Conservation (phyloP, 805 yeast genomes). For the Candida piceae region DNA sequence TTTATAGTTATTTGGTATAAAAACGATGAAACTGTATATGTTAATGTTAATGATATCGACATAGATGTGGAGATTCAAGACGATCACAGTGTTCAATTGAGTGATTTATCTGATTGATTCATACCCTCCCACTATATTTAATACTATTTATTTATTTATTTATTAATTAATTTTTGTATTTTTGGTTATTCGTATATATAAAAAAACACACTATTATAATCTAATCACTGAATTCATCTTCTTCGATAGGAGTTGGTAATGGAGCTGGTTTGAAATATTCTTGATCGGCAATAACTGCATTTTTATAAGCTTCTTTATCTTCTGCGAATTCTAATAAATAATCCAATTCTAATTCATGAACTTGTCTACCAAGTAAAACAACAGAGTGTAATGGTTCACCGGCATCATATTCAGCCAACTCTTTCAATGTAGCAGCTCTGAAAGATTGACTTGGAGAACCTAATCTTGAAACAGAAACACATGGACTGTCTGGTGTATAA, state of each 20-base stretch:
- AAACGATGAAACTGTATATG: not conserved
- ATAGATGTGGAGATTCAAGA: too few relatives aligned
- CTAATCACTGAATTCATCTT: slow-evolving; percentile 8
- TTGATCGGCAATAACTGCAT: slow-evolving; percentile 50
- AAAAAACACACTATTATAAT: not conserved
- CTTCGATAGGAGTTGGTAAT: slow-evolving; percentile 3
- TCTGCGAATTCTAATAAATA: slow-evolving; percentile 74
- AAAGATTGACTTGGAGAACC: slow-evolving; percentile 83
- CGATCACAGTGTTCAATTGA: too few relatives aligned
- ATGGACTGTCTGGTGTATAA: slow-evolving; percentile 83
- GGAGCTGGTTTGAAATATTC: slow-evolving; percentile 72
- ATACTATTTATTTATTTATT: too few relatives aligned
- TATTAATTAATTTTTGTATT: too few relatives aligned
- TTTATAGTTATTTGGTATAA: slow-evolving; percentile 32
- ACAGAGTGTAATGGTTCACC: slow-evolving; percentile 95
- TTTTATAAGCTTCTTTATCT: slow-evolving; percentile 46
- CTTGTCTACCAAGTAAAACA: slow-evolving; percentile 86
- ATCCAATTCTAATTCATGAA: slow-evolving; percentile 89
- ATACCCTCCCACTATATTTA: too few relatives aligned
- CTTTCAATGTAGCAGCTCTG: slow-evolving; percentile 77
- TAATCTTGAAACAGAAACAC: slow-evolving; percentile 86
- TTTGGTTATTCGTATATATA: too few relatives aligned
- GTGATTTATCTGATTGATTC: too few relatives aligned
- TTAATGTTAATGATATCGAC: not conserved
- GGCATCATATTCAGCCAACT: slow-evolving; percentile 76